Base-by-base conservation (phyloP, 208 protist species). In the Leishmania arabica region DNA sequence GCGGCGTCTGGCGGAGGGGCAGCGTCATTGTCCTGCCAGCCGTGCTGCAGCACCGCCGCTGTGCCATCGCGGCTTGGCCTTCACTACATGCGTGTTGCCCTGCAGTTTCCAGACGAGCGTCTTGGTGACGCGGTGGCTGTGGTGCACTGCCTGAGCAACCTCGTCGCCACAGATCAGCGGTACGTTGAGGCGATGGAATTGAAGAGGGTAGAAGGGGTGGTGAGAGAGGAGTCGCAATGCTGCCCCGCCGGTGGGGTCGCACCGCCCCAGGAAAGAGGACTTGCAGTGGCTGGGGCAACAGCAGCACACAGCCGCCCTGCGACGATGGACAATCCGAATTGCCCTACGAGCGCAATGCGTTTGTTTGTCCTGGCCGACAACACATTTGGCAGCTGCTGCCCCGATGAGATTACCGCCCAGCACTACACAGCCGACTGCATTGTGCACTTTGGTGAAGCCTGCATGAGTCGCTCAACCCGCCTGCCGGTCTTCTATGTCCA, bases 311-410 rank as follows among this genome's bases (percentile, higher is more conserved):
- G 42, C 4, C 53, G 77, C 69, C 82, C 75, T 15, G 49, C 70
- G 1, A 62, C 56, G n/a, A 71, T 85, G 82, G 77, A 87, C 70
- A 80, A 94, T 85, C 86, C 90, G 71, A 54, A 90, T 81, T 42
- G 82, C n/a, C 69, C 91, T 49, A 82, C 81, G 13, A 73, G 27
- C 17, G 51, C 37, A 2, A 74, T 91, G 34, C 93, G 90, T 17
- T 82, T 97, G 65, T 95, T 95, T 80, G 88, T 97, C 17, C 75
- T 98, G 9, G 95, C 92, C 11, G 96, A 98, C 88, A 98, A 93
- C 80, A 97, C 95, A 0, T 98, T 98, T 80, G 95, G 91, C 54
- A 94, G 92, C 73, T 98, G 96, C 86, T 98, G 96, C 86, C 91
- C 94, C 0, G 96, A 98, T 77, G 94, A 96, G 80, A 93, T 98